A percentile compares a stretch with the other conserved stretches of the same genome.
These are phyloP conservation scores for Haematococcus sp. DNA, from an alignment of 139 green algal genomes.

Conservation along the genomic window DNA sequence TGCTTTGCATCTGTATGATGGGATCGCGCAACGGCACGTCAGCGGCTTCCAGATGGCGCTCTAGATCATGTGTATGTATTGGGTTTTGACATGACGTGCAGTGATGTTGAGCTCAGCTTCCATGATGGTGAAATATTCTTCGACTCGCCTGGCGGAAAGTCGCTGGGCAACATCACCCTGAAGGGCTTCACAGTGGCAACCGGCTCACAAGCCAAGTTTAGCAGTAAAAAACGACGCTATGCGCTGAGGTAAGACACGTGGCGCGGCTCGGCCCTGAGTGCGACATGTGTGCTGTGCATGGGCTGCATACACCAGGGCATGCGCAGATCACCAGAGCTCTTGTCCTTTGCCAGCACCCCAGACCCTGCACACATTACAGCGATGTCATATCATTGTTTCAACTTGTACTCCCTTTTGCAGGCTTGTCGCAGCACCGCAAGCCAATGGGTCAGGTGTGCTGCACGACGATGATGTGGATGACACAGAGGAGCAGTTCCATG, in stretches of 20 bases:
- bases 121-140: too few relatives aligned
- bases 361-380: background rate
- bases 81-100: too few relatives aligned
- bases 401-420: background rate
- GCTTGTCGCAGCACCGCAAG: background rate
- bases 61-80: too few relatives aligned
- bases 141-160: background rate
- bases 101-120: too few relatives aligned
- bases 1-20: too few relatives aligned
- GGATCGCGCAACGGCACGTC: too few relatives aligned
- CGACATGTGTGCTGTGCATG: background rate
- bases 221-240: conserved; percentile 16
- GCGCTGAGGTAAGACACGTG: conserved; percentile 14
- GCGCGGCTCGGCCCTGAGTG: background rate
- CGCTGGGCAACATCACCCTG: conserved; percentile 1
- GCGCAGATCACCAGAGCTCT: background rate
- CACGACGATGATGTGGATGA: background rate
- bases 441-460: background rate
- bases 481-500: background rate
- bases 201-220: conserved; percentile 5
- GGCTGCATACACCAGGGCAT: background rate
- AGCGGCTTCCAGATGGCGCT: too few relatives aligned
- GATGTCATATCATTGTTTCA: background rate
- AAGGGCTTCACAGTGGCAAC: background rate
- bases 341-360: too few relatives aligned